Evolutionary conservation across 2,329 filamentous ascomycete genomes (phyloP).

Genomic region (Paracoccidioides lutzii): DNA sequence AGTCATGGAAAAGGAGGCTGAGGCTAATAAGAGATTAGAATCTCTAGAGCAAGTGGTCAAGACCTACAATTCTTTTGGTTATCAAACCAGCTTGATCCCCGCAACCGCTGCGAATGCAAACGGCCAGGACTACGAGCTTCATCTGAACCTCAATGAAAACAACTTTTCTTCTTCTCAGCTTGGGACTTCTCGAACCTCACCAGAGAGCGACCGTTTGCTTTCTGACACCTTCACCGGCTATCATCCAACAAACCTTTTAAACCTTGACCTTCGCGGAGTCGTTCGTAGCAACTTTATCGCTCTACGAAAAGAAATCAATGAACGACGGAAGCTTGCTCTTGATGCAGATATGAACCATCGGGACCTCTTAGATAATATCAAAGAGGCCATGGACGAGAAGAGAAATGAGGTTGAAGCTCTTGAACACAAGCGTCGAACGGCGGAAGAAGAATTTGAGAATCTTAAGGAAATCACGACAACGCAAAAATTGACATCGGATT

Average conservation of each 20-base stretch:
- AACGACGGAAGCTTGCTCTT: conserved; percentile 66
- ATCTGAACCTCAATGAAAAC: conserved; percentile 66
- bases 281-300: conserved; percentile 66
- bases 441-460: conserved; percentile 87
- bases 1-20: conserved; percentile 74
- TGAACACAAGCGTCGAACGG: conserved; percentile 73
- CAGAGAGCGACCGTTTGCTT: conserved; percentile 62
- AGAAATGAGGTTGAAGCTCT: conserved; percentile 81
- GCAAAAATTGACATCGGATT: conserved; percentile 76
- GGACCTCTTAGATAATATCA: conserved; percentile 84
- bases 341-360: conserved; percentile 91
- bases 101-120: conserved; percentile 73
- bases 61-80: conserved; percentile 84
- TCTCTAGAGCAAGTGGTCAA: conserved; percentile 85
- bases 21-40: conserved; percentile 73
- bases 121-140: conserved; percentile 71
- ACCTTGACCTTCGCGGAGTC: conserved; percentile 71
- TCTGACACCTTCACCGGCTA: conserved; percentile 76
- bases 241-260: conserved; percentile 76
- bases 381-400: conserved; percentile 95
- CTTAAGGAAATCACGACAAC: conserved; percentile 78
- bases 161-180: conserved; percentile 57
- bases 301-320: conserved; percentile 83
- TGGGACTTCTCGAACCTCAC: conserved; percentile 35
- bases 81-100: conserved; percentile 85